Base-by-base conservation (phyloP, 768 basidiomycete genomes). In the Hericium erinaceus region DNA sequence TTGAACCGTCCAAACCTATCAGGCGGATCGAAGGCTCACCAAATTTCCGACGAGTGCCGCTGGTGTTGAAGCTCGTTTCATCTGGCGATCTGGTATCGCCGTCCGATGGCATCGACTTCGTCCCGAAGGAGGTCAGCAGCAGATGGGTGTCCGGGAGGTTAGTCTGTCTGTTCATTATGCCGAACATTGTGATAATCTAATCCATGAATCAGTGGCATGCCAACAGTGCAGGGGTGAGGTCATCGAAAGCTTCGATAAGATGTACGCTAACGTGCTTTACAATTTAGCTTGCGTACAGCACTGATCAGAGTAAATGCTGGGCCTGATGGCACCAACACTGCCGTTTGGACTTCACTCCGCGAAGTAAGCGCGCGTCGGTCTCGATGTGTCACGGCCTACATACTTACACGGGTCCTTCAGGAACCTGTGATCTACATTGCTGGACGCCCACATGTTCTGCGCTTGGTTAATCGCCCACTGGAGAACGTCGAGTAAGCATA, bases 321-420 rank as follows among this genome's bases (percentile, higher is more conserved):
- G 8, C 85, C 87, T 13, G 75, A 80, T n/a, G 93, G 93, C 1
- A 65, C 72, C 24, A 87, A 90, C 57, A 79, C 70, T 61, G 87
- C 94, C 13, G 85, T 82, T 59, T 98, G 97, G 97, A 98, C 94
- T n/a, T 95, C 91, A 0, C 70, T 99, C 58, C 80, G 97, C 67
- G 94, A 98, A 75, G 91, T 87, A 53, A 57, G 72, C 60, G 53
- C n/a, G 5, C 6, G 39, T 2, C 33, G 44, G 8, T 57, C n/a
- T 40, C 48, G 39, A 28, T 33, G 28, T 50, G 54, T 52, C 38
- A 56, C 54, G 52, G 18, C 50, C 53, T 41, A 46, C 8, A 22
- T 3, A 51, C 22, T 16, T 22, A 16, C n/a, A 15, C 7, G 9
- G 5, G n/a, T 46, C 24, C 8, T 64, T 7, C 57, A 91, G 88